phyloP scores from a whole-genome alignment of 1,139 yeast species.

The Hansenula anomala region DNA sequence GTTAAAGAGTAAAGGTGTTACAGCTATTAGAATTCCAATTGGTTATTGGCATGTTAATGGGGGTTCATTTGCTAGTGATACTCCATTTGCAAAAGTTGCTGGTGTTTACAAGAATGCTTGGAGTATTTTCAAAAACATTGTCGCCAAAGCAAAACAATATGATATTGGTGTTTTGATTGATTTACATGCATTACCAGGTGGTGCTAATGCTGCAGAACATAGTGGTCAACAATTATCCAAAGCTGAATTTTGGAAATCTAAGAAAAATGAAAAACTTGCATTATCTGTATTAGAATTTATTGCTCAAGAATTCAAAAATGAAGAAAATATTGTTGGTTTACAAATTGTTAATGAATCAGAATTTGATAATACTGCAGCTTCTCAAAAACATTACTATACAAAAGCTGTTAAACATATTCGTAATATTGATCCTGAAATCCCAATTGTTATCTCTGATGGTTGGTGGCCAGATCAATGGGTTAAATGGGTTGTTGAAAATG shows the following conservation, averaged over 20 bases:
- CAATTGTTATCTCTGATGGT: slow-evolving; percentile 84
- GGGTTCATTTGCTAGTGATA: slow-evolving; percentile 51
- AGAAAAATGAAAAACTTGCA: slow-evolving; percentile 40
- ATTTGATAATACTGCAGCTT: slow-evolving; percentile 46
- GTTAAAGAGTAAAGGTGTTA: slow-evolving; percentile 62
- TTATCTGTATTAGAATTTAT: slow-evolving; percentile 52
- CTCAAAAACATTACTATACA: slow-evolving; percentile 60
- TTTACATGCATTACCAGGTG: slow-evolving; percentile 87
- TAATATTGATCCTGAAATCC: slow-evolving; percentile 48
- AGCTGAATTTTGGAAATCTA: slow-evolving; percentile 62
- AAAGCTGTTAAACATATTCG: slow-evolving; percentile 64
- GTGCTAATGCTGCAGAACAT: slow-evolving; percentile 83
- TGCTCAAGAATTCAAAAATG: slow-evolving; percentile 50
- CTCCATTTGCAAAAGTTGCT: slow-evolving; percentile 54
- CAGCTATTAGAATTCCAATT: slow-evolving; percentile 76
- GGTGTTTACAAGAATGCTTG: slow-evolving; percentile 69
- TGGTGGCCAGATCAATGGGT: slow-evolving; percentile 89
- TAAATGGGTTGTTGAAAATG: slow-evolving; percentile 52
- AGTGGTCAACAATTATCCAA: slow-evolving; percentile 62
- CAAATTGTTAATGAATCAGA: slow-evolving; percentile 85
- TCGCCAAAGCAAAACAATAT: slow-evolving; percentile 25
- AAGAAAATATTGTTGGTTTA: slow-evolving; percentile 72
- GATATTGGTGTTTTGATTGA: slow-evolving; percentile 77
- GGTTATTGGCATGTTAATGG: slow-evolving; percentile 86
- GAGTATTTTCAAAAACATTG: slow-evolving; percentile 38